Percentiles rank a stretch among this genome's conserved stretches.
Evolutionary conservation across 495 filamentous ascomycete species (phyloP).

Genomic region (Clavariopsis aquatica): DNA sequence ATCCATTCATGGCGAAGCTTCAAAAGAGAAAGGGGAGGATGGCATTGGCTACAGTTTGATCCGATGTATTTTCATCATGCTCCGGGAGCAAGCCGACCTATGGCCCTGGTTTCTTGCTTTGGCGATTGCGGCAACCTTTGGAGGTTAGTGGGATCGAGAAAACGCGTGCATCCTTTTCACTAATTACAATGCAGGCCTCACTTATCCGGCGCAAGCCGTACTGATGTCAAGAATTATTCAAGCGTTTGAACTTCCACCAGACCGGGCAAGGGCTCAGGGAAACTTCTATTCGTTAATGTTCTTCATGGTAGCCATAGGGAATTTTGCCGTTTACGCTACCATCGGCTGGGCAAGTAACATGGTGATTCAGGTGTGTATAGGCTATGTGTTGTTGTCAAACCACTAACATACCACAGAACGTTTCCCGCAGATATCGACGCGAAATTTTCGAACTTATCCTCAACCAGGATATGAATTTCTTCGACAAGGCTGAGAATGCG

Average conservation of each 20-base stretch:
- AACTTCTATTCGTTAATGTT: constrained; percentile 96
- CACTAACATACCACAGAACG: constrained; percentile 17
- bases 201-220: constrained; percentile 43
- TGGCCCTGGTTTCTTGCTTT: constrained; percentile 17
- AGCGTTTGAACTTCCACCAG: constrained; percentile 28
- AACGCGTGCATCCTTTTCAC: too few relatives aligned
- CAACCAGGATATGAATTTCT: constrained; percentile 87
- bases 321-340: constrained; percentile 57
- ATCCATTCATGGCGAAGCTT: neutral
- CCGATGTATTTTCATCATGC: constrained; percentile 25
- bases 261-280: constrained; percentile 21
- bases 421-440: constrained; percentile 54
- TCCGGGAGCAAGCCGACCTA: constrained; percentile 21
- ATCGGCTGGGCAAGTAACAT: constrained; percentile 38
- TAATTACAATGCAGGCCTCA: constrained; percentile 16
- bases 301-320: constrained; percentile 81
- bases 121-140: constrained; percentile 8
- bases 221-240: constrained; percentile 41
- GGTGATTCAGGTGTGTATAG: constrained; percentile 37
- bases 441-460: constrained; percentile 81
- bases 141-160: constrained; percentile 20
- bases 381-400: neutral
- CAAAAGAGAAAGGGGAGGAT: neutral
- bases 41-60: constrained; percentile 23
- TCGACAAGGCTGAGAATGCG: constrained; percentile 81